Evolutionary conservation across 129 eudicot species (phyloP).

Genomic region (Apium graveolens): DNA sequence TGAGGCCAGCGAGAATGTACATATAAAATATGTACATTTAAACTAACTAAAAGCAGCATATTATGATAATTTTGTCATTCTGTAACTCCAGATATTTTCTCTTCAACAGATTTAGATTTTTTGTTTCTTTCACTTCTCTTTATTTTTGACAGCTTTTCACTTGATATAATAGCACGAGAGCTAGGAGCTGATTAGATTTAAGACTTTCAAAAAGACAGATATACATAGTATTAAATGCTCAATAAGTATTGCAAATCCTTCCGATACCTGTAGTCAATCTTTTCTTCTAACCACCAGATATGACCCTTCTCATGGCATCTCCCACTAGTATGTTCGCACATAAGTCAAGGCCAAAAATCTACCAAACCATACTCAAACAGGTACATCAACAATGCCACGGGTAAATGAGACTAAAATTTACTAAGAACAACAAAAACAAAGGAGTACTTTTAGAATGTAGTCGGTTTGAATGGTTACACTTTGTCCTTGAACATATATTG

Average conservation of each 20-base stretch:
- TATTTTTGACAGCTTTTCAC: slow-evolving; percentile 39
- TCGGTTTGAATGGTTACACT: slow-evolving; percentile 47
- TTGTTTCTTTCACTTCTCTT: slow-evolving; percentile 25
- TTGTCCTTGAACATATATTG: slow-evolving; percentile 50
- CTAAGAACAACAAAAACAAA: slow-evolving; percentile 4
- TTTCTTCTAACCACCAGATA: slow-evolving; percentile 25
- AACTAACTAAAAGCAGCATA: too few relatives aligned
- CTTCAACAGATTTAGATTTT: slow-evolving; percentile 3
- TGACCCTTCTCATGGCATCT: slow-evolving; percentile 21
- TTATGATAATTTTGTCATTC: too few relatives aligned
- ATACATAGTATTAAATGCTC: too few relatives aligned
- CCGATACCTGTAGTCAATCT: slow-evolving; percentile 27
- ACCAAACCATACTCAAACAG: neutral
- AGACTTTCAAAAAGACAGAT: neutral
- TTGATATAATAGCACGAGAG: slow-evolving; percentile 62
- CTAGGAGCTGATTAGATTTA: slow-evolving; percentile 42
- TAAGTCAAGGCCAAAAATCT: slow-evolving; percentile 67
- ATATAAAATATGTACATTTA: too few relatives aligned
- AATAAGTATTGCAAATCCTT: too few relatives aligned
- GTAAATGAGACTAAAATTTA: neutral
- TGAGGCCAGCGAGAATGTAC: too few relatives aligned
- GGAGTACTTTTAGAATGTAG: too few relatives aligned
- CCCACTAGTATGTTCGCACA: slow-evolving; percentile 23
- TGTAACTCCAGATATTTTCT: too few relatives aligned
- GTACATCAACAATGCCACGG: neutral